These are phyloP conservation scores for Isoetes engelmannii DNA, from an alignment of 83 land plant genomes.

Conservation along the genomic window DNA sequence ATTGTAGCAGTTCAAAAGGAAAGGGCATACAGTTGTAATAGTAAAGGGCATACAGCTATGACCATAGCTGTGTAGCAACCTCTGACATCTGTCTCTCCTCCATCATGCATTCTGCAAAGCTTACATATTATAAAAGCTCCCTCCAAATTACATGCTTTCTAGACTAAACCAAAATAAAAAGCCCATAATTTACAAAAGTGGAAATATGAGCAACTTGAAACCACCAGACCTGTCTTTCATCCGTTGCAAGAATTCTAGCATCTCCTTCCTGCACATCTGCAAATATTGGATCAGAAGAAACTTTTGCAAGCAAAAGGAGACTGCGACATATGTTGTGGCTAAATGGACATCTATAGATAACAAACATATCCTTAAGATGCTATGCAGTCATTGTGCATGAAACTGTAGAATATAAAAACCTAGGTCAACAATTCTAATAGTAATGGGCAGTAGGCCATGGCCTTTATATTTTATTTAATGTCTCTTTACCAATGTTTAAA, in stretches of 20 bases:
- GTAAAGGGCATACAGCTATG: constrained; percentile 55
- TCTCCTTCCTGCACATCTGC: constrained; percentile 48
- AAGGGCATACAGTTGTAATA: too few species aligned
- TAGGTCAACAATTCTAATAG: neutral
- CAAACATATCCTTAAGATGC: neutral
- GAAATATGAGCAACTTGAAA: constrained; percentile 49
- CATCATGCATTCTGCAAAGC: constrained; percentile 72
- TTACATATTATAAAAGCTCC: neutral
- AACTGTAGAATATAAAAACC: neutral
- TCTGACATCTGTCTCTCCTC: constrained; percentile 89
- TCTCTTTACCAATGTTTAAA: neutral
- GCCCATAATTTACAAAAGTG: neutral
- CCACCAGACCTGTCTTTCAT: constrained; percentile 83
- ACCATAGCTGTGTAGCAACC: constrained; percentile 98
- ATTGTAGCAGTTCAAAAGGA: too few species aligned
- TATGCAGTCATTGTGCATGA: neutral
- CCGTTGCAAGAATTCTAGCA: constrained; percentile 54
- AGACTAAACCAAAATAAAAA: neutral
- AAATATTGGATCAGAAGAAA: constrained; percentile 5
- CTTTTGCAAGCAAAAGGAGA: constrained; percentile 13
- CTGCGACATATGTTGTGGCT: constrained; percentile 97
- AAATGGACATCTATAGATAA: constrained; percentile 76
- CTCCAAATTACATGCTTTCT: too few species aligned
- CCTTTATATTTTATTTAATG: too few species aligned
- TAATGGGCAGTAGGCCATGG: neutral